Conservation (phyloP, 2,329 filamentous ascomycete species). For the Botrytis sinoallii region DNA sequence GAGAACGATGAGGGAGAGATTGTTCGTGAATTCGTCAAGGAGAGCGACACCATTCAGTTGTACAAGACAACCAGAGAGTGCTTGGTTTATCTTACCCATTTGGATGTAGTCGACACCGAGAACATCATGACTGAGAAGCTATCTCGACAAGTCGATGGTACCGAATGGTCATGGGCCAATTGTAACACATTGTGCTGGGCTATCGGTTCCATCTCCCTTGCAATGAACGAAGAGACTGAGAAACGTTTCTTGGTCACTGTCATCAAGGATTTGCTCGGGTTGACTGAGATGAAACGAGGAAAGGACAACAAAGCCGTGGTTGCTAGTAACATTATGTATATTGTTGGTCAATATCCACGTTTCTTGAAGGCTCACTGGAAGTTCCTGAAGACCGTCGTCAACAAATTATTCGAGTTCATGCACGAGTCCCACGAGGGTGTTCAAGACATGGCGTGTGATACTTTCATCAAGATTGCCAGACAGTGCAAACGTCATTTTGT, state of each 20-base stretch:
- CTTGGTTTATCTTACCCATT: conserved; percentile 91
- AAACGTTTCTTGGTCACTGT: conserved; percentile 98
- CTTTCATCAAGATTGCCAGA: conserved; percentile 98
- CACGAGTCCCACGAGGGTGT: conserved; percentile 99
- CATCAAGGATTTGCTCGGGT: conserved; percentile 93
- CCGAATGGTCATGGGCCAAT: conserved; percentile 99
- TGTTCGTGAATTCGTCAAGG: conserved; percentile 97
- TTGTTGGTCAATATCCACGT: conserved; percentile 96
- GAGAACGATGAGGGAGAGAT: conserved; percentile 99
- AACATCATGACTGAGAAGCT: conserved; percentile 99
- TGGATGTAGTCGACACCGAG: conserved; percentile 96
- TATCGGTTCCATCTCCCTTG: conserved; percentile 95
- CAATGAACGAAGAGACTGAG: conserved; percentile 99
- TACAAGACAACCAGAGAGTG: conserved; percentile 99
- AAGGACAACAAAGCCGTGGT: conserved; percentile 99
- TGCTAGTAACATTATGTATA: conserved; percentile 99
- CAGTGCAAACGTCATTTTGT: conserved; percentile 98
- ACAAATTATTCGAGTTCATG: conserved; percentile 99
- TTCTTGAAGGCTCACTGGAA: conserved; percentile 99
- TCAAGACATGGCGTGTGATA: conserved; percentile 99
- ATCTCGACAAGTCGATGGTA: conserved; percentile 87
- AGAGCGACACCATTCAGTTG: conserved; percentile 96
- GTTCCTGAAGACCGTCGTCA: conserved; percentile 98
- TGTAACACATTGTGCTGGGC: conserved; percentile 99
- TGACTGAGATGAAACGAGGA: conserved; percentile 98